Conservation (phyloP, 805 yeast genomes). For the Torulaspora delbrueckii region DNA sequence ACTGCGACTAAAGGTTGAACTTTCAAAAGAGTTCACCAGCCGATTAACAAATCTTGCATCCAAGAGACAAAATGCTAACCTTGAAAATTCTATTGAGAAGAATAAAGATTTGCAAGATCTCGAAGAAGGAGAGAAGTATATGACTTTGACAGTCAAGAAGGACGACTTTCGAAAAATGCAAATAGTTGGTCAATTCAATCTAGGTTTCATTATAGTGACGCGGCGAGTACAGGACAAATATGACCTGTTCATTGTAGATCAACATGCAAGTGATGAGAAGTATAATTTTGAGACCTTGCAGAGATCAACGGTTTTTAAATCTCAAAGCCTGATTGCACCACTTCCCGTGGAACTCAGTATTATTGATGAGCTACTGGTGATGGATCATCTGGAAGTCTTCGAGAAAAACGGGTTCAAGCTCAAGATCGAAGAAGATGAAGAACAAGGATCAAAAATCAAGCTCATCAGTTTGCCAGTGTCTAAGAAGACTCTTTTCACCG, state of each 20-base stretch:
- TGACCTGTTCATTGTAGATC: constrained; percentile 85
- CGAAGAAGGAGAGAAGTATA: constrained; percentile 50
- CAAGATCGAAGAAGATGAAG: constrained; percentile 42
- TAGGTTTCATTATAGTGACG: constrained; percentile 85
- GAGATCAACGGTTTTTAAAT: constrained; percentile 49
- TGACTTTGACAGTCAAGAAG: constrained; percentile 62
- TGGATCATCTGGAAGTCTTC: constrained; percentile 55
- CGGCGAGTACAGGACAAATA: constrained; percentile 38
- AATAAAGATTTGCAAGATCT: constrained; percentile 44
- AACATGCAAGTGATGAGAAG: constrained; percentile 97
- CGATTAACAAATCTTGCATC: background rate
- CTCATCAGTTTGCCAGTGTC: constrained; percentile 68
- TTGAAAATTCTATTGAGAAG: constrained; percentile 14
- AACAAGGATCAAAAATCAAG: constrained; percentile 53
- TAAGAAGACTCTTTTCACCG: constrained; percentile 61
- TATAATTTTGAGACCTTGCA: constrained; percentile 76
- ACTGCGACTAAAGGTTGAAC: background rate
- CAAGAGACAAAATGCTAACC: constrained; percentile 4
- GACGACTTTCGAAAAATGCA: constrained; percentile 70
- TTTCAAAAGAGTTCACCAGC: background rate
- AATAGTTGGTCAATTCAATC: constrained; percentile 87
- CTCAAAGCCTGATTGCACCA: constrained; percentile 66
- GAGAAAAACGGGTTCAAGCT: constrained; percentile 74
- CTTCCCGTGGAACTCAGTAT: constrained; percentile 58
- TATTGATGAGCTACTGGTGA: constrained; percentile 69